A percentile compares a stretch with the other conserved stretches of the same genome.
Conservation (phyloP, 495 filamentous ascomycete genomes). For the Podospora pseudopauciseta region DNA sequence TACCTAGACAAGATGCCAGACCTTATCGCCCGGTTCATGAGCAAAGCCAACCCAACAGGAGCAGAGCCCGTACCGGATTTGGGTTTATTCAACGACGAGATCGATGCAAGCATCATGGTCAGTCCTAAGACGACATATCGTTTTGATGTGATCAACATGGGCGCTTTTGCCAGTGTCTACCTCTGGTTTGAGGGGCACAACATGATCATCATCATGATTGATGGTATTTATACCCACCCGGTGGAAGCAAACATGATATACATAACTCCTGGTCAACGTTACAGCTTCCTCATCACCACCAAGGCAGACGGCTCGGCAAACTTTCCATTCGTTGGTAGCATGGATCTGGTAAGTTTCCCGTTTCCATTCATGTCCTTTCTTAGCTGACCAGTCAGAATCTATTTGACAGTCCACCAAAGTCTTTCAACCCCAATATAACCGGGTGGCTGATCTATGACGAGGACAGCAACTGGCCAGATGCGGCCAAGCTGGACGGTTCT, state of each 20-base stretch:
- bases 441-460: constrained; percentile 76
- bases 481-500: constrained; percentile 34
- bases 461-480: constrained; percentile 51
- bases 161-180: constrained; percentile 64
- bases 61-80: constrained; percentile 65
- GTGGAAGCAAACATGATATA: constrained; percentile 60
- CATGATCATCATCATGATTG: constrained; percentile 56
- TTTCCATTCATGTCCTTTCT: neutral
- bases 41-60: constrained; percentile 55
- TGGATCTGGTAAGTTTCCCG: constrained; percentile 52
- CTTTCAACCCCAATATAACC: constrained; percentile 71
- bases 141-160: constrained; percentile 70
- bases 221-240: constrained; percentile 57
- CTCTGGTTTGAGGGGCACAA: constrained; percentile 74
- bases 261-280: constrained; percentile 66
- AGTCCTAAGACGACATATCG: constrained; percentile 75
- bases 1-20: constrained; percentile 59
- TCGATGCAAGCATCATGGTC: constrained; percentile 49
- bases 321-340: constrained; percentile 61
- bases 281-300: constrained; percentile 62
- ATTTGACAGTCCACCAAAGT: constrained; percentile 62
- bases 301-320: constrained; percentile 62
- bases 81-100: constrained; percentile 67
- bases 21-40: constrained; percentile 55
- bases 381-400: constrained; percentile 32